Evolutionary conservation across 1,284 basidiomycete genomes (phyloP).

Genomic region (Cutaneotrichosporon sp.): DNA sequence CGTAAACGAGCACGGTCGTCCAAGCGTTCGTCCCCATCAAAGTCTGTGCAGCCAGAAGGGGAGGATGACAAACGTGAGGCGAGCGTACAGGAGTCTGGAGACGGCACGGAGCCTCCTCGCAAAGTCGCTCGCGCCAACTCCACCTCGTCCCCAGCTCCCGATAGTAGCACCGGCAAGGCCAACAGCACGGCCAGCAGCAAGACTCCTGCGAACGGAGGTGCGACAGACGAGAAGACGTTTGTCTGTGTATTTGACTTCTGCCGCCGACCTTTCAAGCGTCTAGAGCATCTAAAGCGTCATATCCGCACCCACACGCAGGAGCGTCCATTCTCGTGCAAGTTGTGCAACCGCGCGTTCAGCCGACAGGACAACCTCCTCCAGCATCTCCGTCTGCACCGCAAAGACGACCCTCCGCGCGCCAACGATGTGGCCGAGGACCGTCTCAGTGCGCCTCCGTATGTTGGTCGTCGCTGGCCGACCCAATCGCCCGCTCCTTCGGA

Average conservation of each 20-base stretch:
- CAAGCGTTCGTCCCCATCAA: constrained; percentile 16
- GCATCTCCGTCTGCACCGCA: constrained; percentile 69
- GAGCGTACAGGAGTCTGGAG: neutral
- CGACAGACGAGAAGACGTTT: constrained; percentile 21
- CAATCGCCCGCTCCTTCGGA: constrained; percentile 14
- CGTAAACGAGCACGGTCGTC: constrained; percentile 17
- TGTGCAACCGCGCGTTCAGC: constrained; percentile 72
- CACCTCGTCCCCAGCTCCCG: constrained; percentile 7
- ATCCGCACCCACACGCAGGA: constrained; percentile 85
- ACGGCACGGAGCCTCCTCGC: neutral
- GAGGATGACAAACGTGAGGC: constrained; percentile 12
- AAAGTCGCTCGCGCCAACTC: constrained; percentile 2
- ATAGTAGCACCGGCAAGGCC: constrained; percentile 1
- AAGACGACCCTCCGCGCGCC: constrained; percentile 25
- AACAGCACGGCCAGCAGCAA: neutral
- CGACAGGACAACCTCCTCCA: constrained; percentile 79
- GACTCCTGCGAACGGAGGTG: constrained; percentile 9
- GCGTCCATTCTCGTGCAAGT: constrained; percentile 67
- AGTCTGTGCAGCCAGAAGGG: constrained; percentile 14
- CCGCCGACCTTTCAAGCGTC: constrained; percentile 75
- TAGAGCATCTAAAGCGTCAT: constrained; percentile 82
- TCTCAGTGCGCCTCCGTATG: constrained; percentile 16
- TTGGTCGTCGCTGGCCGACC: constrained; percentile 12
- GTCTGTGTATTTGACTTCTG: constrained; percentile 50
- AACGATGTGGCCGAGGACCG: constrained; percentile 17